Evolutionary conservation across 2,329 filamentous ascomycete genomes (phyloP).

Genomic region (Stachybotrys echinatus): DNA sequence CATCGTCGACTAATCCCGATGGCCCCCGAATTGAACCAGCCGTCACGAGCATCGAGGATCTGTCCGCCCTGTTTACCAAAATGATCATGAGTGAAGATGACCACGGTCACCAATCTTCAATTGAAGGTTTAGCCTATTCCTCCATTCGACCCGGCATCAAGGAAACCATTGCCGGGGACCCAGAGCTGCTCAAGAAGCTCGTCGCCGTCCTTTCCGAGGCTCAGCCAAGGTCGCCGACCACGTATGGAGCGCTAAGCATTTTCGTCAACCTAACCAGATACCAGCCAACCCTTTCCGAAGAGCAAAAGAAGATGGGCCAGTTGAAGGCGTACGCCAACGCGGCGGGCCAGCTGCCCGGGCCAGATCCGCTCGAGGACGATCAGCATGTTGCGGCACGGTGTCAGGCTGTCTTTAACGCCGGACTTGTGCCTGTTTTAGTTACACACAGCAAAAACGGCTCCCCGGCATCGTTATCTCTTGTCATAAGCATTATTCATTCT

Average conservation of each 20-base stretch:
- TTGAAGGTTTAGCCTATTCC: conserved; percentile 90
- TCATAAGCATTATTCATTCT: conserved; percentile 70
- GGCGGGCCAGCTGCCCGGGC: conserved; percentile 56
- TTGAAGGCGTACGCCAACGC: conserved; percentile 93
- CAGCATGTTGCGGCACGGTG: conserved; percentile 72
- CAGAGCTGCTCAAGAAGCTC: conserved; percentile 62
- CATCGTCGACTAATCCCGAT: conserved; percentile 29
- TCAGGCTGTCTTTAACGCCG: conserved; percentile 71
- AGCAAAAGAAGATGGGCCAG: conserved; percentile 87
- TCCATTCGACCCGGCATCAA: conserved; percentile 83
- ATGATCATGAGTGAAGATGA: conserved; percentile 59
- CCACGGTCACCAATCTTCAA: conserved; percentile 59
- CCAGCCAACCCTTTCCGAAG: conserved; percentile 71
- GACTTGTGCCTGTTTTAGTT: conserved; percentile 71
- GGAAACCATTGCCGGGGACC: conserved; percentile 68
- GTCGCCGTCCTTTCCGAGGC: conserved; percentile 57
- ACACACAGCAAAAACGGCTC: conserved; percentile 70
- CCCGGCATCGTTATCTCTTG: conserved; percentile 63
- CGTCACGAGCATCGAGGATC: conserved; percentile 59
- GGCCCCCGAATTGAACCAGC: conserved; percentile 45
- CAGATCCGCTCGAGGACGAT: conserved; percentile 70
- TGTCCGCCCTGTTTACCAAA: conserved; percentile 58
- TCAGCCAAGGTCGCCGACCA: conserved; percentile 60
- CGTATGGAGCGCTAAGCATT: conserved; percentile 83
- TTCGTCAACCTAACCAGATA: conserved; percentile 82